These are phyloP conservation scores for Hypoxylon perforatum DNA, from an alignment of 495 filamentous ascomycete genomes.

Conservation along the genomic window DNA sequence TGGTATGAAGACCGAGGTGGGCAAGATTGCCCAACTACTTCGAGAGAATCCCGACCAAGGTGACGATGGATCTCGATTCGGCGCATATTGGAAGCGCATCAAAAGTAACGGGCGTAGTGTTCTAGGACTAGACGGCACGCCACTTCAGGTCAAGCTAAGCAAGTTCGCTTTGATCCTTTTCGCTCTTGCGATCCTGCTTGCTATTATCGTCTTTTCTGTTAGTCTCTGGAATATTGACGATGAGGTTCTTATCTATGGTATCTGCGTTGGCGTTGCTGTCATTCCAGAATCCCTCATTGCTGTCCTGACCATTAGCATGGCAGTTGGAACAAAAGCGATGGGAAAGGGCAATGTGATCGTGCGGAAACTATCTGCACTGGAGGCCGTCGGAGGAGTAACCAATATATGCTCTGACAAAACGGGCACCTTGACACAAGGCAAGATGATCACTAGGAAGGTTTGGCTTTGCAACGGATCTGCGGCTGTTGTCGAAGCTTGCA, in stretches of 20 bases:
- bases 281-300: constrained; percentile 82
- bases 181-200: constrained; percentile 73
- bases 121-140: constrained; percentile 75
- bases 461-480: constrained; percentile 54
- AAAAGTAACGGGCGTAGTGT: constrained; percentile 56
- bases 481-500: constrained; percentile 47
- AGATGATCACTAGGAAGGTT: constrained; percentile 66
- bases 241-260: constrained; percentile 75
- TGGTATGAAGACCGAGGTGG: constrained; percentile 78
- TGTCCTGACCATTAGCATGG: constrained; percentile 80
- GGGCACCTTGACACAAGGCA: constrained; percentile 70
- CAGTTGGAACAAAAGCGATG: constrained; percentile 79
- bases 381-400: constrained; percentile 69
- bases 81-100: constrained; percentile 47
- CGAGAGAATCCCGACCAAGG: constrained; percentile 55
- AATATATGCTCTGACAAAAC: constrained; percentile 74
- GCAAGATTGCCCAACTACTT: constrained; percentile 73
- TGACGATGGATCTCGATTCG: constrained; percentile 43
- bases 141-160: constrained; percentile 73
- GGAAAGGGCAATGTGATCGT: constrained; percentile 75
- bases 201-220: constrained; percentile 73
- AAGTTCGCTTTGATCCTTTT: constrained; percentile 78
- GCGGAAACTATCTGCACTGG: constrained; percentile 71
- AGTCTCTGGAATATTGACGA: constrained; percentile 68
- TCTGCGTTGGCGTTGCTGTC: constrained; percentile 74